Evolutionary conservation across 2,329 filamentous ascomycete species (phyloP).

Genomic region (Emergomyces orientalis): DNA sequence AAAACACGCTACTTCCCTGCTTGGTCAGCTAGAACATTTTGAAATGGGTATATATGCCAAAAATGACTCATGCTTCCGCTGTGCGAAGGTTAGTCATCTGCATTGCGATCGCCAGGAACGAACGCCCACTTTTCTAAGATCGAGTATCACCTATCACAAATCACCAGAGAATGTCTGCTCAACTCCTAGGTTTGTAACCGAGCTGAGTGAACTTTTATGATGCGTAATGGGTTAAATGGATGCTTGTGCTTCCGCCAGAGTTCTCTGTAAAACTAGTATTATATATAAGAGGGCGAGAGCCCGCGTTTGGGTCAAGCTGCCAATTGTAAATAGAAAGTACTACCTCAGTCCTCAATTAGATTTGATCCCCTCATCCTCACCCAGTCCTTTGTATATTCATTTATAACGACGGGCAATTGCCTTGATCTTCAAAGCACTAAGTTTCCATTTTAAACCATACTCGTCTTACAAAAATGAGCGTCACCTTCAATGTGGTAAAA

Average conservation of each 20-base stretch:
- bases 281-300: no score
- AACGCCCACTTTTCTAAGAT: background rate
- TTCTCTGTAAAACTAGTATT: no score
- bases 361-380: background rate
- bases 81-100: background rate
- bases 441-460: background rate
- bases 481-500: slow-evolving; percentile 3
- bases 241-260: background rate
- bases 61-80: background rate
- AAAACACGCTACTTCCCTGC: background rate
- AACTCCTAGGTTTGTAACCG: background rate
- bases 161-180: background rate
- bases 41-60: background rate
- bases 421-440: background rate
- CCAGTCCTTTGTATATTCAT: background rate
- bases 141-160: background rate
- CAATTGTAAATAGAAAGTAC: no score
- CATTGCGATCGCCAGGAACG: background rate
- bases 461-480: background rate
- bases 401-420: background rate
- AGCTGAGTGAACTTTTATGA: background rate
- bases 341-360: background rate
- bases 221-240: background rate
- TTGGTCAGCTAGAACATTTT: background rate
- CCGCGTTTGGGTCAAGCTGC: no score